Base-by-base conservation (phyloP, 2,329 filamentous ascomycete species). In the Epichloe sibirici region DNA sequence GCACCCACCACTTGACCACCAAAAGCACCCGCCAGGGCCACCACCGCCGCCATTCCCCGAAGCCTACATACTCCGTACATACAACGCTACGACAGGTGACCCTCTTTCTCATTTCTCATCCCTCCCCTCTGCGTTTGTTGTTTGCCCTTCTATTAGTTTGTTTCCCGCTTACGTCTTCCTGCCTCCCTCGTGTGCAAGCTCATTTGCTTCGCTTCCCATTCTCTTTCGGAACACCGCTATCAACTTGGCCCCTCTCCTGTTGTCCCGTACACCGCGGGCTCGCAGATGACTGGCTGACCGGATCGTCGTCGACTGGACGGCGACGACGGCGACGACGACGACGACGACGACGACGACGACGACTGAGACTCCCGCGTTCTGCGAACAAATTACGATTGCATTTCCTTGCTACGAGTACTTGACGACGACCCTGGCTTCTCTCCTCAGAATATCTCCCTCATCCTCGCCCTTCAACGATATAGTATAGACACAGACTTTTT, bases 271-370 rank as follows among this genome's bases (percentile, higher is more conserved):
- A 7, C 23, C 39, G 15, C 51, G 46, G 45, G 51, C 37, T 47
- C 21, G 52, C 52, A 53, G 44, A 53, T 53, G 52, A 53, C 23
- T 44, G 44, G 48, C 48, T 53, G 52, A 53, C 48, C 28, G 44
- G 25, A 51, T 51, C 44, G 48, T 53, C 48, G 52, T 51, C 48
- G 52, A 51, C 44, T 53, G 48, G 38, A 51, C 52, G 44, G 37
- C 44, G 48, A 51, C 48, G 44, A 28, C 44, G 47, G 44, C 48
- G 51, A 31, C 34, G 35, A n/a, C 23, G 23, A 40, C 34, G 28
- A 37, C 28, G 5, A 52, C 3, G 11, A 48, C 50, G 38, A 34
- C 46, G 9, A 13, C 46, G 15, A 42, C 37, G 35, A 25, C 35
- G 35, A 42, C 13, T 40, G 23, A 35, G 45, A 31, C 42, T 28